A percentile compares a stretch with the other conserved stretches of the same genome.
Conservation (phyloP, 2,329 filamentous ascomycete species). For the Lecanicillium sp. region DNA sequence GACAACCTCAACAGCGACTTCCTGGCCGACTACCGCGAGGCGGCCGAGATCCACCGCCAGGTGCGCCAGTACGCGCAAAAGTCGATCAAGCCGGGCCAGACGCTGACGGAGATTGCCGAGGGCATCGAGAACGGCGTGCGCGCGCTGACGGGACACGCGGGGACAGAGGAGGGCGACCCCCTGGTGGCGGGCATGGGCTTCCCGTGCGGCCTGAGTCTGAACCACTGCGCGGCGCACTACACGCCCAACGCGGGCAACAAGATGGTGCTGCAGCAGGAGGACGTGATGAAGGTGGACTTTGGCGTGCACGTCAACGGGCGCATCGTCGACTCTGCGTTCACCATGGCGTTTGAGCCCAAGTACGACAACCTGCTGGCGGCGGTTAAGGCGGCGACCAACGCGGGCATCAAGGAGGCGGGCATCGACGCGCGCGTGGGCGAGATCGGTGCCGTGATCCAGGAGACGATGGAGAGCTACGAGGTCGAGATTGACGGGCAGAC, state of each 20-base stretch:
- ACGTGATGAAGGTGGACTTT: slow-evolving; percentile 80
- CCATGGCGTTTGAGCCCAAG: slow-evolving; percentile 65
- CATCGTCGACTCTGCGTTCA: slow-evolving; percentile 79
- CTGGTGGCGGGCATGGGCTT: slow-evolving; percentile 79
- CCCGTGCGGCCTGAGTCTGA: slow-evolving; percentile 75
- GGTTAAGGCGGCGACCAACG: slow-evolving; percentile 73
- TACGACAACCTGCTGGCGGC: slow-evolving; percentile 71
- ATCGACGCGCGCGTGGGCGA: slow-evolving; percentile 88
- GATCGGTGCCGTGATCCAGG: slow-evolving; percentile 77
- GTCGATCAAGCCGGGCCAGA: slow-evolving; percentile 74
- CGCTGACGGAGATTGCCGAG: slow-evolving; percentile 74
- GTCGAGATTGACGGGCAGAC: slow-evolving; percentile 74
- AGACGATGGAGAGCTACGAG: slow-evolving; percentile 91
- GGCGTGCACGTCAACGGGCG: slow-evolving; percentile 74
- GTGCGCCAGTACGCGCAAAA: slow-evolving; percentile 79
- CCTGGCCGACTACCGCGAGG: slow-evolving; percentile 73
- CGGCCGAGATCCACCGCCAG: slow-evolving; percentile 83
- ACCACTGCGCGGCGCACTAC: slow-evolving; percentile 82
- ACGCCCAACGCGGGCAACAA: slow-evolving; percentile 85
- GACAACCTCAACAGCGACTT: slow-evolving; percentile 79
- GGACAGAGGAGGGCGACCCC: slow-evolving; percentile 71
- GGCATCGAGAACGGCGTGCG: slow-evolving; percentile 82
- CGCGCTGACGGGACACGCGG: slow-evolving; percentile 68
- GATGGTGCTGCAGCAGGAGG: slow-evolving; percentile 61
- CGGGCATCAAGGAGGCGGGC: slow-evolving; percentile 76